Evolutionary conservation across 306 rosid species (phyloP).

Genomic region (Urtica urens): DNA sequence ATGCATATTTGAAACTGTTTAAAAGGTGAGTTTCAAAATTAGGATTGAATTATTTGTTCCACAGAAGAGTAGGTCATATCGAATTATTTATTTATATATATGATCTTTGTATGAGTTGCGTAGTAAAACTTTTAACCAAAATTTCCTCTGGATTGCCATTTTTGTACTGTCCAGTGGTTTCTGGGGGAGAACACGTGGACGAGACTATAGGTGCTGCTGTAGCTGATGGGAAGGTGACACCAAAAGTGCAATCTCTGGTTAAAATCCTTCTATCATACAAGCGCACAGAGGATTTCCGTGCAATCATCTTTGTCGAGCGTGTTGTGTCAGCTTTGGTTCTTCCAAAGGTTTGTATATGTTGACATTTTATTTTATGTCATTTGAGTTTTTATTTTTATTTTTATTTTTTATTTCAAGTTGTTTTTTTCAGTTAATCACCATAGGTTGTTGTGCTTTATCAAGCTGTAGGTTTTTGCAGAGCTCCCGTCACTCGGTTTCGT

Average conservation of each 20-base stretch:
- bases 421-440: constrained; percentile 20
- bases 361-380: neutral
- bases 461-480: constrained; percentile 80
- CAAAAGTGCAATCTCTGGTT: constrained; percentile 91
- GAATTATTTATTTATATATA: no score
- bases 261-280: constrained; percentile 85
- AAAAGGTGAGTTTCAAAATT: no score
- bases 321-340: constrained; percentile 98
- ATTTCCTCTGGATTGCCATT: no score
- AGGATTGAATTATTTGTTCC: no score
- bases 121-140: no score
- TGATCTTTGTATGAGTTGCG: no score
- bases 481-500: constrained; percentile 95
- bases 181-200: constrained; percentile 99
- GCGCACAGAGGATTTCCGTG: constrained; percentile 91
- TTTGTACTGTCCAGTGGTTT: constrained; percentile 47
- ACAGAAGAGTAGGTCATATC: no score
- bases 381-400: no score
- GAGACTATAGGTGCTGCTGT: constrained; percentile 96
- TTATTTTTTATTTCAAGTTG: neutral
- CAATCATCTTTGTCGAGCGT: constrained; percentile 96
- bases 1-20: no score
- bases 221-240: constrained; percentile 98
- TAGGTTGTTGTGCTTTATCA: constrained; percentile 19
- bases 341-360: constrained; percentile 64